Evolutionary conservation across 2,329 filamentous ascomycete genomes (phyloP).

Genomic region (Neurospora sp.): DNA sequence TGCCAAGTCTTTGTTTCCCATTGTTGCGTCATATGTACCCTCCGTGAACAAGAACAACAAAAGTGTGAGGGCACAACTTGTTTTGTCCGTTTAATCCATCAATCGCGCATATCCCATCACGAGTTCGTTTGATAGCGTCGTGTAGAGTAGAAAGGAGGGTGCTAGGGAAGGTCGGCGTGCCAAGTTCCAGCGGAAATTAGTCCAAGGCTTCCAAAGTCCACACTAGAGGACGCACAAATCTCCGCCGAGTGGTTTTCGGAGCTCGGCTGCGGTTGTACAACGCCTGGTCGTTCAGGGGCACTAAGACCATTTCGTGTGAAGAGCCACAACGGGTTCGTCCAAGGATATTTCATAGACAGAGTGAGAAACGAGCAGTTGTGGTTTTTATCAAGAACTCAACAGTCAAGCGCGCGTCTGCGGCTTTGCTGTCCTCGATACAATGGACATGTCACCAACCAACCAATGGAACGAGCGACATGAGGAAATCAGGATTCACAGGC

Average conservation of each 20-base stretch:
- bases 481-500: background rate
- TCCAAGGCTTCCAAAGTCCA: background rate
- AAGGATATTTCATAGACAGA: background rate
- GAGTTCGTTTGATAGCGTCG: background rate
- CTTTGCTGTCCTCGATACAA: background rate
- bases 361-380: background rate
- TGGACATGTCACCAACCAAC: background rate
- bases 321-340: background rate
- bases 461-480: background rate
- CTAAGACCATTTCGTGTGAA: background rate
- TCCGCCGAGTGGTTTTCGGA: background rate
- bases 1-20: background rate
- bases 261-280: background rate
- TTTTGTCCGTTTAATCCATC: background rate
- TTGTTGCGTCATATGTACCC: background rate
- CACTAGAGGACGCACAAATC: background rate
- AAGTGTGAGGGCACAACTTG: background rate
- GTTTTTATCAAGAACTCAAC: background rate
- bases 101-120: background rate
- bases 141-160: background rate
- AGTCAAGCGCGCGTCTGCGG: slow-evolving; percentile 2
- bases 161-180: background rate
- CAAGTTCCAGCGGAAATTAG: background rate
- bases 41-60: background rate
- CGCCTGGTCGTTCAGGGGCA: background rate